These are phyloP conservation scores for Pythium chondricola DNA, from an alignment of 352 stramenopile genomes.

Conservation along the genomic window DNA sequence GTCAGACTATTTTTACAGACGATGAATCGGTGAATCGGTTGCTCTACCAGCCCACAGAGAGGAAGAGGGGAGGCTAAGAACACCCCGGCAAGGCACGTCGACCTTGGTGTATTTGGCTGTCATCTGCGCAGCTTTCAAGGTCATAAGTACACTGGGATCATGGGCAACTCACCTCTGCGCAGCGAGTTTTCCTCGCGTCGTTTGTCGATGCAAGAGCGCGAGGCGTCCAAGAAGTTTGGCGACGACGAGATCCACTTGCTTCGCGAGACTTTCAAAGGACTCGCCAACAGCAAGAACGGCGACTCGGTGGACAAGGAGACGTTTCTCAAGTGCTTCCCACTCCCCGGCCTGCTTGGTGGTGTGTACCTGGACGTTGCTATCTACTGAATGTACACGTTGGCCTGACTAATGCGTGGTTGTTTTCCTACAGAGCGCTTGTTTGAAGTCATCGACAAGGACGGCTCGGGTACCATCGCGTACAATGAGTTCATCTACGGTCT, in stretches of 20 bases:
- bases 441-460: slow-evolving; percentile 89
- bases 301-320: slow-evolving; percentile 88
- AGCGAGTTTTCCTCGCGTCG: slow-evolving; percentile 47
- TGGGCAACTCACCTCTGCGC: slow-evolving; percentile 60
- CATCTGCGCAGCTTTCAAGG: too few relatives aligned
- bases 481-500: slow-evolving; percentile 91
- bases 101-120: too few relatives aligned
- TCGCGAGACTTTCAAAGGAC: slow-evolving; percentile 72
- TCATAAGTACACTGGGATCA: too few relatives aligned
- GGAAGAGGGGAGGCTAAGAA: too few relatives aligned
- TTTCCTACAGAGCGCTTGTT: slow-evolving; percentile 80
- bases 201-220: slow-evolving; percentile 45
- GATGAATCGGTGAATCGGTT: too few relatives aligned
- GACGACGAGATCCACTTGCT: slow-evolving; percentile 75
- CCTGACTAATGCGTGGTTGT: too few relatives aligned
- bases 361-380: too few relatives aligned
- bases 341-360: slow-evolving; percentile 86
- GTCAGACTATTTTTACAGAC: too few relatives aligned
- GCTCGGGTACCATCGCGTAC: slow-evolving; percentile 82
- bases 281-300: slow-evolving; percentile 57
- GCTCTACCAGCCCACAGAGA: too few relatives aligned
- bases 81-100: too few relatives aligned
- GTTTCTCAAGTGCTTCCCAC: slow-evolving; percentile 91
- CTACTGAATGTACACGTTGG: too few relatives aligned
- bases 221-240: slow-evolving; percentile 70